Base-by-base conservation (phyloP, 75 land plant genomes). In the Chamaecyparis obtusa region DNA sequence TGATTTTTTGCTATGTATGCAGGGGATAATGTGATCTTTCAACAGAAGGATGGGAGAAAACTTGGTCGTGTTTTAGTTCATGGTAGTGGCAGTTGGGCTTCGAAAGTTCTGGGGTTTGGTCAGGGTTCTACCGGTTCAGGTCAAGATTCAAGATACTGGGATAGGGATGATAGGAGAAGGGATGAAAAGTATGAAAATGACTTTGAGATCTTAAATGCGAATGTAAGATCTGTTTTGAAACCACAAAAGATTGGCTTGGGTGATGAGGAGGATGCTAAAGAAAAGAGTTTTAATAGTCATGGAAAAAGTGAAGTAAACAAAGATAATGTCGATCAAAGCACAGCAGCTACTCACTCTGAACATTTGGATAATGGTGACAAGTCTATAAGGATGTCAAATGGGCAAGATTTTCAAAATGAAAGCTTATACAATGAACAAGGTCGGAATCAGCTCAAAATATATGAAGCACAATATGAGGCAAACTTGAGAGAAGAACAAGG, bases 61-160 rank as follows among this genome's bases (percentile, higher is more conserved):
- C 54, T 51, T 51, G 54, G 54, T 51, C 15, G 14, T 51, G 14
- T 51, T 51, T 51, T 51, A 11, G 54, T 10, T 51, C 54, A 51
- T 51, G 54, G 14, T 11, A 51, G 14, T 51, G 15, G 14, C 14
- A 51, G 54, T 49, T 49, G 51, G 51, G 51, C 80, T 5, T 80
- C 83, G 15, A 91, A 89, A 84, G 92, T 85, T 46, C 89, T 94
- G 41, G 89, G 88, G 48, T 95, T 95, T 92, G 95, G 95, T 15
- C 88, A 88, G 27, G 90, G 90, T 49, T 88, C 88, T 27, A 83
- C 77, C 24, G 30, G n/a, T 19, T 88, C 84, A 87, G 92, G 94
- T 24, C 86, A 95, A 57, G 96, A 96, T 86, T 96, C 97, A 48
- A 87, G 97, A 89, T 92, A 94, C 83, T 93, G 97, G 97, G 97